These are phyloP conservation scores for Beauveria medogensis DNA, from an alignment of 2,329 filamentous ascomycete species.

Conservation along the genomic window DNA sequence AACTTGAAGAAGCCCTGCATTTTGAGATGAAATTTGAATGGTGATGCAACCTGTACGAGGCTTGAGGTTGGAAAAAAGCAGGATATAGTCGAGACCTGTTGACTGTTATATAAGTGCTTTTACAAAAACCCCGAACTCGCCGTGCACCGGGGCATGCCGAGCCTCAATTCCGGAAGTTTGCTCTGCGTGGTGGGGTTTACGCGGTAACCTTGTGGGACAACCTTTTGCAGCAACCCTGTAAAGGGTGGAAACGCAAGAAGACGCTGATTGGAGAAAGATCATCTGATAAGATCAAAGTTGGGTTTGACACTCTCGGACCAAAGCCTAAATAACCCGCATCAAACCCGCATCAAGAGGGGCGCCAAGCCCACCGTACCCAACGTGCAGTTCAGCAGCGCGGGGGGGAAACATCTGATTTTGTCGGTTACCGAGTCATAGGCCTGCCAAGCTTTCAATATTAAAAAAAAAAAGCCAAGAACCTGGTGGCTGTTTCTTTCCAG, in stretches of 20 bases:
- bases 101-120: neutral
- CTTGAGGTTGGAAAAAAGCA: neutral
- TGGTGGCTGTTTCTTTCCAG: neutral
- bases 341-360: neutral
- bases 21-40: neutral
- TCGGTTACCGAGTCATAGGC: neutral
- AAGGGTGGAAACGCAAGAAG: no score
- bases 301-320: neutral
- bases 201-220: neutral
- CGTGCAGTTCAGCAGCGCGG: neutral
- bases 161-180: neutral
- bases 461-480: neutral
- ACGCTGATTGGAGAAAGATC: neutral
- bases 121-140: neutral
- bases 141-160: neutral
- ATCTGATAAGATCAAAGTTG: constrained; percentile 1
- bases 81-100: neutral
- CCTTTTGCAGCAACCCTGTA: neutral
- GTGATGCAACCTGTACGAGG: neutral
- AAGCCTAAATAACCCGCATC: neutral
- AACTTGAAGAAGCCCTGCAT: constrained; percentile 2
- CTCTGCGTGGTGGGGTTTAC: neutral
- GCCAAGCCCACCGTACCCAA: neutral
- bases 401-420: neutral
- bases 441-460: neutral